Percentiles rank a stretch among this genome's conserved stretches.
phyloP scores from a whole-genome alignment of 139 green algal species.

The Chlorella sp. region DNA sequence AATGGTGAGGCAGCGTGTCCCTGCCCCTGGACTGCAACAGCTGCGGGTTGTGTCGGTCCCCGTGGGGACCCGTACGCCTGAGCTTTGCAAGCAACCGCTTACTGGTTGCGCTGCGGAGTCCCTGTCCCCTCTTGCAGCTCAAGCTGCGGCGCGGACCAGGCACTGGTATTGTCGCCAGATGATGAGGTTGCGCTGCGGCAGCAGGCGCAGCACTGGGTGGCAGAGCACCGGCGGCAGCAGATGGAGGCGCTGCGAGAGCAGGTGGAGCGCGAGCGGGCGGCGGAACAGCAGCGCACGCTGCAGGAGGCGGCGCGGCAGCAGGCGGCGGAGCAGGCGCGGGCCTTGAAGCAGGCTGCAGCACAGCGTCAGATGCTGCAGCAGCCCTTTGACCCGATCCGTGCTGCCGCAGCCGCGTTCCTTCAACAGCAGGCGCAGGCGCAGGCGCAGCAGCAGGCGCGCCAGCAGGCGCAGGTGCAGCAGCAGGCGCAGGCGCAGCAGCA shows the following conservation, averaged over 20 bases:
- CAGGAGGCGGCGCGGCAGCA: background rate
- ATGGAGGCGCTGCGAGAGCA: no score
- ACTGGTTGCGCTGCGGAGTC: no score
- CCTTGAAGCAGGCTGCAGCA: background rate
- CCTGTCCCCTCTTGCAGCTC: no score
- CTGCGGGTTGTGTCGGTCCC: no score
- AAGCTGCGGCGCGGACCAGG: background rate
- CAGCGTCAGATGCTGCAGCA: background rate
- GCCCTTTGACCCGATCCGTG: background rate
- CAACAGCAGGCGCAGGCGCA: background rate
- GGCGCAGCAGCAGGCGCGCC: no score
- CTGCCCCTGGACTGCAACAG: no score
- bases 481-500: constrained; percentile 4
- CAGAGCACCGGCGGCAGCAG: no score
- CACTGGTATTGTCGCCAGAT: background rate
- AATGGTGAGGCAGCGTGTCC: no score
- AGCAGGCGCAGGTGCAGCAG: no score
- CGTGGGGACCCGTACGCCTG: no score
- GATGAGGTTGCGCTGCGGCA: background rate
- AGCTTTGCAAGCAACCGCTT: no score
- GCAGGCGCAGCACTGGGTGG: constrained; percentile 12
- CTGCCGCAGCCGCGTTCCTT: background rate
- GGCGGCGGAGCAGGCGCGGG: background rate
- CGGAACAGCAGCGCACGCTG: background rate
- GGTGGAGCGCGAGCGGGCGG: no score